These are phyloP conservation scores for Lactifluus echinatus DNA, from an alignment of 768 basidiomycete genomes.

Conservation along the genomic window DNA sequence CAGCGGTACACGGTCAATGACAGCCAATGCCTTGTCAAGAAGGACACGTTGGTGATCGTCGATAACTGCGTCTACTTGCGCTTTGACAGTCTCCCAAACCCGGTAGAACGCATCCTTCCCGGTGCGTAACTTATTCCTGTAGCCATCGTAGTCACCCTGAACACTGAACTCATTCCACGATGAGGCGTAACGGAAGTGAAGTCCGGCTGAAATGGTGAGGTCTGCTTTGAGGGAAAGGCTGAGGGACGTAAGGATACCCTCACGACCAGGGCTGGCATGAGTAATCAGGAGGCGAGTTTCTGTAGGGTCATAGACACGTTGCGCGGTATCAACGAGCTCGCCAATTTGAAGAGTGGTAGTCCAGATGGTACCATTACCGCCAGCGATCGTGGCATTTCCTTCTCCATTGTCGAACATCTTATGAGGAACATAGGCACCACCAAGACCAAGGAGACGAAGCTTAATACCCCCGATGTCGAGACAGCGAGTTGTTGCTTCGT, in stretches of 20 bases:
- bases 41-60: constrained; percentile 84
- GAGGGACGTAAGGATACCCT: constrained; percentile 88
- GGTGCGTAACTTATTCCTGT: constrained; percentile 65
- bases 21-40: constrained; percentile 81
- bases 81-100: constrained; percentile 92
- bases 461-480: constrained; percentile 91
- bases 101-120: constrained; percentile 81
- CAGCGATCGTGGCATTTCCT: constrained; percentile 93
- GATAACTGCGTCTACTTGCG: constrained; percentile 84
- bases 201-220: constrained; percentile 85
- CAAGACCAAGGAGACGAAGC: constrained; percentile 89
- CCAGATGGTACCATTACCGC: constrained; percentile 98
- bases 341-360: constrained; percentile 95
- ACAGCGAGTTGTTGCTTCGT: constrained; percentile 91
- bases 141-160: constrained; percentile 81
- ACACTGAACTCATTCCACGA: constrained; percentile 97
- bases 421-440: constrained; percentile 90
- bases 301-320: constrained; percentile 83
- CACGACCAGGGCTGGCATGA: constrained; percentile 86
- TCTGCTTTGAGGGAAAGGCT: constrained; percentile 89
- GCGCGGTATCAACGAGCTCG: constrained; percentile 95
- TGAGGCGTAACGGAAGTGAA: constrained; percentile 95
- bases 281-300: constrained; percentile 93
- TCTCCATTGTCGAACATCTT: constrained; percentile 95
- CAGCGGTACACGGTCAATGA: constrained; percentile 72